Conservation (phyloP, 441 rosid genomes). For the Eutrema salsugineum region DNA sequence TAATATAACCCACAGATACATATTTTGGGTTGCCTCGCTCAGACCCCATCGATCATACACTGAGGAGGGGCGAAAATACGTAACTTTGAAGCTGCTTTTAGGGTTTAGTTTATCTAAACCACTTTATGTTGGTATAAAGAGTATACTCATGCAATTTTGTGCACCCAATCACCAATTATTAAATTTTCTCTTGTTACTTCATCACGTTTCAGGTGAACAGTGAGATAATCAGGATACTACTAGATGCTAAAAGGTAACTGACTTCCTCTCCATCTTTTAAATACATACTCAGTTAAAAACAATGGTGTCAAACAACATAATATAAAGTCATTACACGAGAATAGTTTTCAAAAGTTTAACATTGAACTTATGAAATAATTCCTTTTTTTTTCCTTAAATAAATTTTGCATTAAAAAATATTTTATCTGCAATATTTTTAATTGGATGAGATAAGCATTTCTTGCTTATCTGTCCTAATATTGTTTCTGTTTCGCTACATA, state of each 20-base stretch:
- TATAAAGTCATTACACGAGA: neutral
- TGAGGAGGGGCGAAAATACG: neutral
- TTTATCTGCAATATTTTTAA: no score
- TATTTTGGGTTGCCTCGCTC: conserved; percentile 2
- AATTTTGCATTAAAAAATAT: no score
- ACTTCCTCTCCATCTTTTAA: neutral
- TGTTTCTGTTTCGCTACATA: no score
- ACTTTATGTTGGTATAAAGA: neutral
- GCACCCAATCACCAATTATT: neutral
- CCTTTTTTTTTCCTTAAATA: no score
- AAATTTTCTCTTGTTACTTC: neutral
- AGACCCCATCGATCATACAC: conserved; percentile 2
- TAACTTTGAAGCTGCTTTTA: conserved; percentile 2
- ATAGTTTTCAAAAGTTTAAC: neutral
- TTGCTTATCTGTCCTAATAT: no score
- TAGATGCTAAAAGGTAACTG: conserved; percentile 1
- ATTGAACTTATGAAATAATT: no score
- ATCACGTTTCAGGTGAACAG: neutral
- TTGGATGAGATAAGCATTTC: no score
- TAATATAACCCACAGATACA: neutral
- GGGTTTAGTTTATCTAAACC: conserved; percentile 4
- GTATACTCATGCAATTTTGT: neutral
- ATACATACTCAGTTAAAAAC: neutral
- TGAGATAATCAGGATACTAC: neutral
- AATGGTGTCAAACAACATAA: neutral